phyloP scores from a whole-genome alignment of 2,329 filamentous ascomycete species.

The Apiospora saccharicola region DNA sequence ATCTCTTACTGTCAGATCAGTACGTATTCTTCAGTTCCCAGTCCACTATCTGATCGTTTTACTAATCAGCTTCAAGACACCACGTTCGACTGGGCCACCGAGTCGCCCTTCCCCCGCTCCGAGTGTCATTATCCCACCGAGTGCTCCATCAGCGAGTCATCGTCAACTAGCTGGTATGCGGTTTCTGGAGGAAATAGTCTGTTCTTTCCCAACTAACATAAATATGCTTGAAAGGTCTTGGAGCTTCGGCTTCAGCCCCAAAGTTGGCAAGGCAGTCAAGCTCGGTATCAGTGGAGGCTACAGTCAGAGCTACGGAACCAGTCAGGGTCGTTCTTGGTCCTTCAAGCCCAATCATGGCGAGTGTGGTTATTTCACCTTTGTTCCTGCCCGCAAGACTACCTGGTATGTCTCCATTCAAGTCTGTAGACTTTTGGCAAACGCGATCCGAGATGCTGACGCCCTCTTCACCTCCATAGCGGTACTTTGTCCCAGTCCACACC shows the following conservation, averaged over 20 bases:
- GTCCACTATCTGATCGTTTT: too few relatives aligned
- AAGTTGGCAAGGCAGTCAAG: conserved; percentile 34
- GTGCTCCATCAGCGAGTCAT: conserved; percentile 38
- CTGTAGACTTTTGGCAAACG: neutral
- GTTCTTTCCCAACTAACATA: neutral
- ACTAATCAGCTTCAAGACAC: conserved; percentile 12
- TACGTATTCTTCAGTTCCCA: neutral
- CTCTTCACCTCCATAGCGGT: conserved; percentile 15
- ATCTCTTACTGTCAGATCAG: conserved; percentile 23
- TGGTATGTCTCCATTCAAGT: conserved; percentile 22
- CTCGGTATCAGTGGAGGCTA: conserved; percentile 34
- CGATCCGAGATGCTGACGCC: neutral
- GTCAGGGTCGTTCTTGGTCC: conserved; percentile 22
- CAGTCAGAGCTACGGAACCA: neutral
- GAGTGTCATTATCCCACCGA: conserved; percentile 44
- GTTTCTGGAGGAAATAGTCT: too few relatives aligned
- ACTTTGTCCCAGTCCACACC: conserved; percentile 24
- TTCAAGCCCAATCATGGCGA: conserved; percentile 24
- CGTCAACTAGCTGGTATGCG: conserved; percentile 35
- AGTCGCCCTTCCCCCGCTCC: conserved; percentile 47
- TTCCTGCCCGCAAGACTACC: conserved; percentile 29
- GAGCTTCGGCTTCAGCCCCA: conserved; percentile 44
- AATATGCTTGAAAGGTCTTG: conserved; percentile 31
- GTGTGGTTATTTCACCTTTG: conserved; percentile 34
- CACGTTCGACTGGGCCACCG: conserved; percentile 39